phyloP scores from a whole-genome alignment of 352 stramenopile genomes.

The Pythium pyrilobum region DNA sequence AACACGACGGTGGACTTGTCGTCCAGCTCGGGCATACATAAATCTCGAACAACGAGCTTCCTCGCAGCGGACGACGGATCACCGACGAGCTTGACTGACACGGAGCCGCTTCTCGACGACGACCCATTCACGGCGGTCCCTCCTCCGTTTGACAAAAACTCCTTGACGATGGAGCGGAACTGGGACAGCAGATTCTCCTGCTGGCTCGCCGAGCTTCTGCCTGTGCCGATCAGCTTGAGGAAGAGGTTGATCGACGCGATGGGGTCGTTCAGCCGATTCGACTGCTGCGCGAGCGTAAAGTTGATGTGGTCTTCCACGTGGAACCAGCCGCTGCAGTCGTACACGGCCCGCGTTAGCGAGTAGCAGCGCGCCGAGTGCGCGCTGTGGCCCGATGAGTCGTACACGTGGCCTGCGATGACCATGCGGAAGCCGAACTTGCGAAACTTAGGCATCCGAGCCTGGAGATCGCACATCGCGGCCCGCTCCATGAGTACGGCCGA shows the following conservation, averaged over 20 bases:
- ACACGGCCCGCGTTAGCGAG: conserved; percentile 66
- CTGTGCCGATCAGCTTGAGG: conserved; percentile 80
- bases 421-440: conserved; percentile 88
- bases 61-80: conserved; percentile 15
- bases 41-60: conserved; percentile 61
- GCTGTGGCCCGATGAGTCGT: conserved; percentile 63
- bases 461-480: conserved; percentile 72
- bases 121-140: conserved; percentile 4
- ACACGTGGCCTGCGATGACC: conserved; percentile 86
- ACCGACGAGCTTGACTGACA: conserved; percentile 19
- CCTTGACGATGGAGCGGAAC: conserved; percentile 81
- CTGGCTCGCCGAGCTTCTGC: conserved; percentile 74
- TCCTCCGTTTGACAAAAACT: conserved; percentile 39
- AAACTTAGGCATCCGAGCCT: conserved; percentile 63
- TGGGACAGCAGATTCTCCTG: conserved; percentile 80
- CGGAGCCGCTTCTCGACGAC: conserved; percentile 26
- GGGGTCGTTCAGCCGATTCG: conserved; percentile 65
- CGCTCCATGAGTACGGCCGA: conserved; percentile 79
- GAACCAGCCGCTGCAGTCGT: conserved; percentile 77
- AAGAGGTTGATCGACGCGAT: conserved; percentile 84
- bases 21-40: conserved; percentile 80
- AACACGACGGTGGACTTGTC: conserved; percentile 81
- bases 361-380: conserved; percentile 82
- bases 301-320: conserved; percentile 88
- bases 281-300: conserved; percentile 79